A percentile compares a stretch with the other conserved stretches of the same genome.
Evolutionary conservation across 129 eudicot genomes (phyloP).

Genomic region (Pulicaria dysenterica): DNA sequence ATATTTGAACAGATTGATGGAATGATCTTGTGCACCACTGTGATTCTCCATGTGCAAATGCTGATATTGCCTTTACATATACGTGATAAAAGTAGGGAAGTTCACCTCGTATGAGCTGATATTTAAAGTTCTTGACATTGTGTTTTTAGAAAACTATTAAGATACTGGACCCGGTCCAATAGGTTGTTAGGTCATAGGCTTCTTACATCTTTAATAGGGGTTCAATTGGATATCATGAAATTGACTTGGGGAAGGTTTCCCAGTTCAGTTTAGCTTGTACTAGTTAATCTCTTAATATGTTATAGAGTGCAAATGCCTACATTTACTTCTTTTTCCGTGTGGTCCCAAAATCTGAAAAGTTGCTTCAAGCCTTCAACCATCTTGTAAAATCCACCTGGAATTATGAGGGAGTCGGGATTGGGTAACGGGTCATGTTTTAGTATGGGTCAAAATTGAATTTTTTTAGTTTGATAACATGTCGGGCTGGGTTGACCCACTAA

Average conservation of each 20-base stretch:
- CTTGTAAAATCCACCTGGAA: background rate
- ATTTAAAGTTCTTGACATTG: conserved; percentile 21
- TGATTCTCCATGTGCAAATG: conserved; percentile 36
- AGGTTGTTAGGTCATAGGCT: conserved; percentile 25
- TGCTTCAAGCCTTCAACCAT: conserved; percentile 1
- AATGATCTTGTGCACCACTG: conserved; percentile 9
- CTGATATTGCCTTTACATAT: conserved; percentile 20
- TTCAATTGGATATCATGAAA: conserved; percentile 16
- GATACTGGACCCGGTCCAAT: conserved; percentile 10
- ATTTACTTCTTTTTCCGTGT: background rate
- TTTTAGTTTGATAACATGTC: too few relatives aligned
- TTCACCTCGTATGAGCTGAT: conserved; percentile 6
- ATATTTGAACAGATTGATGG: conserved; percentile 29
- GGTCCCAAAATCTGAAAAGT: conserved; percentile 15
- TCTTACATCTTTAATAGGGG: background rate
- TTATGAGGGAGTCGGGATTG: background rate
- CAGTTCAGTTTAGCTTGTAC: conserved; percentile 21
- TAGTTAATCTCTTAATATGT: conserved; percentile 4
- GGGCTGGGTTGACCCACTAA: too few relatives aligned
- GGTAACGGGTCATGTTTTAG: background rate
- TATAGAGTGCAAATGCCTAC: conserved; percentile 10
- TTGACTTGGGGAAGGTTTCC: conserved; percentile 9
- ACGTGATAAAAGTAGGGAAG: conserved; percentile 10
- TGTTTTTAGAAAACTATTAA: conserved; percentile 13
- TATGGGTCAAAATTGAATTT: background rate